Percentiles rank a stretch among this genome's conserved stretches.
Conservation (phyloP, 1,284 basidiomycete species). For the Cronartium quercuum region DNA sequence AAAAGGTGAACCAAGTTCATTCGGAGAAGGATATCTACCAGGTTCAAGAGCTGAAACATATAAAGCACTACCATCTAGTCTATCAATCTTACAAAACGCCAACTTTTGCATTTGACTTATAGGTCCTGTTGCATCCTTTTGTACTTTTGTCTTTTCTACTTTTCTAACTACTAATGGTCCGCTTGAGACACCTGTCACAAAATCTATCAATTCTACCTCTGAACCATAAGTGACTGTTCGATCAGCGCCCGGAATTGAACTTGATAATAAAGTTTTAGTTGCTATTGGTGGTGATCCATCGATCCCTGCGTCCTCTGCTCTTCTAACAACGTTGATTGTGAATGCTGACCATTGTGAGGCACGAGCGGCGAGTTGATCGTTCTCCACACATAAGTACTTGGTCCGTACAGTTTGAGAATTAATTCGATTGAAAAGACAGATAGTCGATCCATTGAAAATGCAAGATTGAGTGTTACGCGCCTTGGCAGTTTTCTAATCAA, state of each 20-base stretch:
- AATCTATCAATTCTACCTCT: slow-evolving; percentile 75
- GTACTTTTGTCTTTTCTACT: slow-evolving; percentile 75
- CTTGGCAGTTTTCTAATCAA: slow-evolving; percentile 91
- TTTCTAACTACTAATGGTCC: slow-evolving; percentile 84
- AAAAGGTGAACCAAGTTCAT: slow-evolving; percentile 6
- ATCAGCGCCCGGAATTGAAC: slow-evolving; percentile 54
- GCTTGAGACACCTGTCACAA: slow-evolving; percentile 72
- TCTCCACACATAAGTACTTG: slow-evolving; percentile 89
- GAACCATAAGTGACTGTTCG: slow-evolving; percentile 85
- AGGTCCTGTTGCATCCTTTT: slow-evolving; percentile 72
- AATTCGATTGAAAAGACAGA: slow-evolving; percentile 91
- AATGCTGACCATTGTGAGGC: slow-evolving; percentile 87
- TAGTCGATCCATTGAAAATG: slow-evolving; percentile 79
- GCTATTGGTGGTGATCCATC: slow-evolving; percentile 43
- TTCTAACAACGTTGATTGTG: slow-evolving; percentile 62
- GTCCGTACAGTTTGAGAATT: slow-evolving; percentile 94
- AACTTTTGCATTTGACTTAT: slow-evolving; percentile 96
- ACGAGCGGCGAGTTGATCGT: slow-evolving; percentile 73
- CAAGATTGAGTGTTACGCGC: slow-evolving; percentile 87
- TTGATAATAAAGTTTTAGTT: slow-evolving; percentile 35
- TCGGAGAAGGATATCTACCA: neutral
- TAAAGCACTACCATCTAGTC: slow-evolving; percentile 36
- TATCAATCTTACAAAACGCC: slow-evolving; percentile 66
- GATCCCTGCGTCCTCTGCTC: slow-evolving; percentile 44
- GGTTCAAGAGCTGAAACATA: slow-evolving; percentile 37